These are phyloP conservation scores for Penicillium ochrochloron DNA, from an alignment of 495 filamentous ascomycete genomes.

Conservation along the genomic window DNA sequence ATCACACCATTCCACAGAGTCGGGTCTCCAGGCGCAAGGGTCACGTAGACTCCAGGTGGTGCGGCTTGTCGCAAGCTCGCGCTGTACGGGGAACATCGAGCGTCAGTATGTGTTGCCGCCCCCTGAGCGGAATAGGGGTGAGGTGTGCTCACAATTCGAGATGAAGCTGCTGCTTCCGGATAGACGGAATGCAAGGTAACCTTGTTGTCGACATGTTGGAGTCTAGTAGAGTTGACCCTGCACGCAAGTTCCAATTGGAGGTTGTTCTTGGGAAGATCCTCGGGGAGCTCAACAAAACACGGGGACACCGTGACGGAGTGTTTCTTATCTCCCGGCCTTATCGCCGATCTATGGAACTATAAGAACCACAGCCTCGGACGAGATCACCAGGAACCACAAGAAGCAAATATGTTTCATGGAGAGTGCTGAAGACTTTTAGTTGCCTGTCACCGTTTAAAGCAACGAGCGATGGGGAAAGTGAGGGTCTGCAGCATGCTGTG, in stretches of 20 bases:
- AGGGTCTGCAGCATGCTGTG: not conserved
- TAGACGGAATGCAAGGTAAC: constrained; percentile 50
- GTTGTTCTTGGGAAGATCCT: not conserved
- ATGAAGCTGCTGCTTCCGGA: constrained; percentile 68
- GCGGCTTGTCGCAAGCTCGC: constrained; percentile 78
- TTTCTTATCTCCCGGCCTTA: too few species aligned
- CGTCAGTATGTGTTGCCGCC: not conserved
- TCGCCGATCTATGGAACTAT: not conserved
- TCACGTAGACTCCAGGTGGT: constrained; percentile 85
- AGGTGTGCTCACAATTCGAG: constrained; percentile 71
- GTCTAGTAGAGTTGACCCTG: not conserved
- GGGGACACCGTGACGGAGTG: too few species aligned
- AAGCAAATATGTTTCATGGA: not conserved
- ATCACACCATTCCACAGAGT: constrained; percentile 86
- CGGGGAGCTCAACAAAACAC: constrained; percentile 1
- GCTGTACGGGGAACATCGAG: constrained; percentile 47
- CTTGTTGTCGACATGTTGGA: constrained; percentile 46
- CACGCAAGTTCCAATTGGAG: not conserved
- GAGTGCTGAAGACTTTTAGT: not conserved
- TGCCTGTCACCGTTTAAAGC: too few species aligned
- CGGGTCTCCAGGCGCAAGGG: constrained; percentile 77
- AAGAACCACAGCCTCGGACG: not conserved
- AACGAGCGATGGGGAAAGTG: not conserved
- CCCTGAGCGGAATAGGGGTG: not conserved
- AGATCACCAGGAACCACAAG: not conserved